A percentile compares a stretch with the other conserved stretches of the same genome.
Conservation (phyloP, 2,329 filamentous ascomycete species). For the Parastagonospora avenae region DNA sequence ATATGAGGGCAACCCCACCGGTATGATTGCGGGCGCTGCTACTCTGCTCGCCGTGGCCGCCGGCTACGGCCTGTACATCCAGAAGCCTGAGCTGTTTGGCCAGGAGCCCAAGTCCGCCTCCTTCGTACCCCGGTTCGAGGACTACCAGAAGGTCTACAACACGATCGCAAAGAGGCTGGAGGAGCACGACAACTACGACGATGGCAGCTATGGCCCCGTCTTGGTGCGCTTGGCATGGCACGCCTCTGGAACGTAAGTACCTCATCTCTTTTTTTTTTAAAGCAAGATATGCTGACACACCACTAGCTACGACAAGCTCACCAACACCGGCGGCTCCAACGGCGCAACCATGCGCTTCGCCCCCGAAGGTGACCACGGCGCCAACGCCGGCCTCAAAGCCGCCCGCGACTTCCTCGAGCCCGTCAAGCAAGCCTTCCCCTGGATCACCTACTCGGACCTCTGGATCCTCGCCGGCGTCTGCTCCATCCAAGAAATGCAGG, state of each 20-base stretch:
- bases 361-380: constrained; percentile 86
- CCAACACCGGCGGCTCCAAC: constrained; percentile 89
- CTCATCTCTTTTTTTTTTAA: too few relatives aligned
- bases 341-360: constrained; percentile 96
- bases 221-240: constrained; percentile 93
- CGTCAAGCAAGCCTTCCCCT: constrained; percentile 86
- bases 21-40: constrained; percentile 39
- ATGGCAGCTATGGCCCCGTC: constrained; percentile 94
- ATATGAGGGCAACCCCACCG: constrained; percentile 57
- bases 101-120: constrained; percentile 44
- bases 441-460: constrained; percentile 95
- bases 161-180: constrained; percentile 78
- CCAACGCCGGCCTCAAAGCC: constrained; percentile 85
- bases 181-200: constrained; percentile 93
- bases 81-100: constrained; percentile 56
- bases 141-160: constrained; percentile 96
- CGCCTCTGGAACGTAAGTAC: constrained; percentile 73
- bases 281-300: too few relatives aligned
- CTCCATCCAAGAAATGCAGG: constrained; percentile 94
- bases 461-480: constrained; percentile 89
- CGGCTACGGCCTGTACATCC: constrained; percentile 56
- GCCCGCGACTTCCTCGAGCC: constrained; percentile 94
- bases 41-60: constrained; percentile 34
- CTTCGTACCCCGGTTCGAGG: constrained; percentile 78
- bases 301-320: constrained; percentile 76